These are phyloP conservation scores for Cystobasidium ongulense DNA, from an alignment of 768 basidiomycete genomes.

Conservation along the genomic window DNA sequence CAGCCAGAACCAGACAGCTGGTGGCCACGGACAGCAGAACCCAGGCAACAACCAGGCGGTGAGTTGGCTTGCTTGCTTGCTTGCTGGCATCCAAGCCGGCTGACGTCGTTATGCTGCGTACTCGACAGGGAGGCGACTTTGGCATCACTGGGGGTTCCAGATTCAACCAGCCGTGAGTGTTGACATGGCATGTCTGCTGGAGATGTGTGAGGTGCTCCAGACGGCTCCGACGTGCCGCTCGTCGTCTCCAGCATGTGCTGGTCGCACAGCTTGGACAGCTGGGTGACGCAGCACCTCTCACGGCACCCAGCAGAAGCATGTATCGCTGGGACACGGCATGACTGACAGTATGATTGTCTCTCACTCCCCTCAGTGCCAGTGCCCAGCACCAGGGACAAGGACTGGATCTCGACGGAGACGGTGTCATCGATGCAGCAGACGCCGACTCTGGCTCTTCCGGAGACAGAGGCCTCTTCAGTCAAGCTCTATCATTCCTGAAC, in stretches of 20 bases:
- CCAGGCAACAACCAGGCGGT: conserved; percentile 27
- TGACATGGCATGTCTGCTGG: neutral
- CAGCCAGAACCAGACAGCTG: neutral
- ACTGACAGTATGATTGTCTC: neutral
- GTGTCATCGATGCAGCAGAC: neutral
- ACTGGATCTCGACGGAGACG: neutral
- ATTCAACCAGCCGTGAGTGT: neutral
- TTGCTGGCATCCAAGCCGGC: neutral
- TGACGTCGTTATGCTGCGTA: neutral
- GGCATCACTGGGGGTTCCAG: conserved; percentile 22
- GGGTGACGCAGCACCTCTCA: no score
- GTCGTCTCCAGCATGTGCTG: no score
- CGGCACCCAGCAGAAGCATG: neutral
- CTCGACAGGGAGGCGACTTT: conserved; percentile 14
- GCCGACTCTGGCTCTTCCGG: conserved; percentile 15
- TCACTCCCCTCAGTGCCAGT: neutral
- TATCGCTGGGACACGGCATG: no score
- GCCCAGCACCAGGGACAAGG: neutral
- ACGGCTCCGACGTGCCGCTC: no score
- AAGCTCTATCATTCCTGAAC: conserved; percentile 29
- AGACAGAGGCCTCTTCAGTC: conserved; percentile 19
- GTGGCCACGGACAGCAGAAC: conserved; percentile 18
- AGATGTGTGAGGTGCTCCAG: no score
- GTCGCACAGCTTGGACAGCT: no score
- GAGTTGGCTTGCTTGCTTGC: neutral